Evolutionary conservation across 331 rosid species (phyloP).

Genomic region (Stylosanthes scabra): DNA sequence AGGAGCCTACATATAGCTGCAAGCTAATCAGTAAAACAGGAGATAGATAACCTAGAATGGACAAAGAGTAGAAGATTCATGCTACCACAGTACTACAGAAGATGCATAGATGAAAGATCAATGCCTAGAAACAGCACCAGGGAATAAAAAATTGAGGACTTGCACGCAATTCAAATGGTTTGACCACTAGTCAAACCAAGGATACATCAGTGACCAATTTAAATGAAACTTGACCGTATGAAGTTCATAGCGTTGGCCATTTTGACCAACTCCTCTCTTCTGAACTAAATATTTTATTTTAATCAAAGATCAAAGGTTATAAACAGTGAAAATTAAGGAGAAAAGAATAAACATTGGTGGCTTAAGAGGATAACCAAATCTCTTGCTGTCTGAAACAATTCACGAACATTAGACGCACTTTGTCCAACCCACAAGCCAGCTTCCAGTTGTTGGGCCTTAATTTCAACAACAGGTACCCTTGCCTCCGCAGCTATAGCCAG

Average conservation of each 20-base stretch:
- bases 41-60: constrained; percentile 32
- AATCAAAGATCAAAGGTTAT: neutral
- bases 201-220: too few species aligned
- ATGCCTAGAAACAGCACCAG: neutral
- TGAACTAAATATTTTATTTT: constrained; percentile 23
- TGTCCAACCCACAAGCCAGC: constrained; percentile 99
- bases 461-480: constrained; percentile 90
- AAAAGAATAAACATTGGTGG: constrained; percentile 31
- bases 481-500: constrained; percentile 98
- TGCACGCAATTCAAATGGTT: constrained; percentile 14
- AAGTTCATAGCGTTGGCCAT: constrained; percentile 22
- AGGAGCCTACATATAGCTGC: constrained; percentile 72
- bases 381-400: constrained; percentile 96
- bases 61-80: constrained; percentile 26
- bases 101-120: constrained; percentile 27
- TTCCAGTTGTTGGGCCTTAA: constrained; percentile 91
- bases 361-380: constrained; percentile 75
- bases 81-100: constrained; percentile 15
- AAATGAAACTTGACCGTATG: constrained; percentile 10
- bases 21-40: constrained; percentile 41
- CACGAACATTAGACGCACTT: constrained; percentile 97
- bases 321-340: constrained; percentile 8
- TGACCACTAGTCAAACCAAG: constrained; percentile 26
- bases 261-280: constrained; percentile 20
- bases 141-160: constrained; percentile 1